Conservation (phyloP, 495 filamentous ascomycete species). For the Aspergillus nanangensis region DNA sequence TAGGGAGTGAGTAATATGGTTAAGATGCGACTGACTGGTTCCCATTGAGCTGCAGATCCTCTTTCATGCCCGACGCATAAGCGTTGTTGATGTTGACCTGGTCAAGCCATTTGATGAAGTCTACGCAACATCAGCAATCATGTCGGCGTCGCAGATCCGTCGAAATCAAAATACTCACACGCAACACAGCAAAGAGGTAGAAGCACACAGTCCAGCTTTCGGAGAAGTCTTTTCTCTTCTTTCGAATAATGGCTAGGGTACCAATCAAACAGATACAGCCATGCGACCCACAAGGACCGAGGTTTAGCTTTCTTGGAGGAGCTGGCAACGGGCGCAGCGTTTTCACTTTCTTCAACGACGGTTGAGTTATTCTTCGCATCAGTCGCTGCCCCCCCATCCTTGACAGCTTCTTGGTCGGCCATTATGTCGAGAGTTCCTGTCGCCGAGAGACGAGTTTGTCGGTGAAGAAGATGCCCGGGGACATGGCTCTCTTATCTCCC, state of each 20-base stretch:
- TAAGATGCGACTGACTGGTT: slow-evolving; percentile 38
- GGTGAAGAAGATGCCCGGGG: too few relatives aligned
- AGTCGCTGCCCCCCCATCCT: too few relatives aligned
- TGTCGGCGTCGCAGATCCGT: too few relatives aligned
- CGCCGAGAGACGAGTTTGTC: too few relatives aligned
- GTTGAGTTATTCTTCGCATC: too few relatives aligned
- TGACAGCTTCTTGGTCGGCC: too few relatives aligned
- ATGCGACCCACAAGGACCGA: slow-evolving; percentile 10
- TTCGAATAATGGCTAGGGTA: slow-evolving; percentile 15
- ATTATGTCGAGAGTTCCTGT: too few relatives aligned
- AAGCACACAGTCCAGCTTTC: slow-evolving; percentile 16
- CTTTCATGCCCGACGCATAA: slow-evolving; percentile 61
- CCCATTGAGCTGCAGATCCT: slow-evolving; percentile 50
- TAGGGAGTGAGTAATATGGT: too few relatives aligned
- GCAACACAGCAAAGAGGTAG: slow-evolving; percentile 17
- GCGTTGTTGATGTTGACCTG: slow-evolving; percentile 38
- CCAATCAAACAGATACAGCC: slow-evolving; percentile 17
- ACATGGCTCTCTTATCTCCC: too few relatives aligned
- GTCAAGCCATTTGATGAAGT: slow-evolving; percentile 20
- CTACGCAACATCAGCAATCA: slow-evolving; percentile 1
- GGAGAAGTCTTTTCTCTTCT: slow-evolving; percentile 12
- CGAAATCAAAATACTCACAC: too few relatives aligned
- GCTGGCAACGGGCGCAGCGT: background rate
- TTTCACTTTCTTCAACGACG: slow-evolving; percentile 4
- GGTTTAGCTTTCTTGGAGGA: slow-evolving; percentile 5